Base-by-base conservation (phyloP, 441 rosid genomes). In the Erodium texanum region DNA sequence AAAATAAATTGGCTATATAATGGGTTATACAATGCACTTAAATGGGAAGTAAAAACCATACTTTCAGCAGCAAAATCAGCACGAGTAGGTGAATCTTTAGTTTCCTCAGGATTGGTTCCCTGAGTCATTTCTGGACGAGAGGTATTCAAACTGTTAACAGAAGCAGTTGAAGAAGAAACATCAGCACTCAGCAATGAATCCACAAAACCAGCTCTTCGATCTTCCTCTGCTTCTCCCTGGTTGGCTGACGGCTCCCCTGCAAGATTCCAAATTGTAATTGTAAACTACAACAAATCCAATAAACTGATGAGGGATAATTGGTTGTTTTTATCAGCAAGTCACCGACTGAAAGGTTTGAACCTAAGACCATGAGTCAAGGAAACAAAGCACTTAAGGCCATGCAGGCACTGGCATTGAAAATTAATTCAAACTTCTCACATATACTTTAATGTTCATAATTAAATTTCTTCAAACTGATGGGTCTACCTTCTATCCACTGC, bases 151-250 rank as follows among this genome's bases (percentile, higher is more conserved):
- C 69, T 70, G 68, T 76, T 75, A 20, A 24, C 64, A 20, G 76
- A 74, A 71, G 69, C 24, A 45, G 62, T 59, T 66, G 80, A 71
- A 73, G 73, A 72, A 69, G 81, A 73, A 74, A 52, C 76, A 52
- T 83, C 85, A 11, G 81, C 70, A 74, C 74, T 82, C 81, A 89
- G 73, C 78, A 93, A 77, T 74, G 75, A 71, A 67, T 89, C 87
- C 67, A 91, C 97, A 87, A 93, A 93, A 73, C 80, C 87, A 73
- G 83, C 85, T 72, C 95, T 83, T 52, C 96, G 83, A 43, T 84
- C 82, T 71, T 89, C 96, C 73, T 84, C 88, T 22, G 24, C 70
- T 70, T 78, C 86, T 77, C 78, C 85, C 59, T 77, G 68, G 70
- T 76, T 81, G 61, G 71, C 75, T 74, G 84, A 74, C 56, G 75